Evolutionary conservation across 2,329 filamentous ascomycete genomes (phyloP), one percentile per base, ranked within the genome.

Genomic region (Botryotinia narcissicola): DNA sequence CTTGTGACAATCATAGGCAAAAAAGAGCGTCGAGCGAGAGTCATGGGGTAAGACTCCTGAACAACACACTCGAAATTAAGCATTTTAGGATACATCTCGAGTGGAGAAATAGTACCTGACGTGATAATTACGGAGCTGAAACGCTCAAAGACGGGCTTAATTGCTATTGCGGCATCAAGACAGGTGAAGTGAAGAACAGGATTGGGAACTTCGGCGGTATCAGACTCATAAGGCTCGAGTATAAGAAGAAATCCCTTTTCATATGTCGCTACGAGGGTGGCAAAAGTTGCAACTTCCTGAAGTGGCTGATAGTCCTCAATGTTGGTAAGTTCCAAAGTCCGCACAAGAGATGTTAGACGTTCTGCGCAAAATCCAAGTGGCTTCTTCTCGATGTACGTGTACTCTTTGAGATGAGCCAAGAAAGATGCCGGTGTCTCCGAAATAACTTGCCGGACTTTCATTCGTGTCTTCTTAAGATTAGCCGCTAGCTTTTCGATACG

Each of bases 81-180:
- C 95, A 99, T 99, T 80, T 97, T 98, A 0, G 96, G 97, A 80
- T 99, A 99, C 92, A 99, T 99, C 81, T 99, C 97, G 5, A 99
- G 84, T 0, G 96, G 96, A 1, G 96, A 98, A 75, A 99, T 94
- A 2, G 96, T 99, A 76, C 96, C 96, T 0, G 96, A 98, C 0
- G 96, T 99, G 81, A 99, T 98, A 80, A 99, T 97, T 76, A 99
- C 96, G 1, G 96, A 98, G 82, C 93, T 95, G 82, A 99, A 99
- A 70, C 96, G 91, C 74, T 99, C 95, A 80, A 99, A 98, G 8
- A 99, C 95, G 0, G 96, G 96, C 76, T 96, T 97, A 80, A 99
- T 99, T 60, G 97, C 96, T 77, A 99, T 99, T 0, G 97, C 96
- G 6, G 96, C 96, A 82, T 99, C 96, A 35, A 99, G 87, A 80